phyloP scores from a whole-genome alignment of 2,329 filamentous ascomycete genomes.

The Colletotrichum navitas region DNA sequence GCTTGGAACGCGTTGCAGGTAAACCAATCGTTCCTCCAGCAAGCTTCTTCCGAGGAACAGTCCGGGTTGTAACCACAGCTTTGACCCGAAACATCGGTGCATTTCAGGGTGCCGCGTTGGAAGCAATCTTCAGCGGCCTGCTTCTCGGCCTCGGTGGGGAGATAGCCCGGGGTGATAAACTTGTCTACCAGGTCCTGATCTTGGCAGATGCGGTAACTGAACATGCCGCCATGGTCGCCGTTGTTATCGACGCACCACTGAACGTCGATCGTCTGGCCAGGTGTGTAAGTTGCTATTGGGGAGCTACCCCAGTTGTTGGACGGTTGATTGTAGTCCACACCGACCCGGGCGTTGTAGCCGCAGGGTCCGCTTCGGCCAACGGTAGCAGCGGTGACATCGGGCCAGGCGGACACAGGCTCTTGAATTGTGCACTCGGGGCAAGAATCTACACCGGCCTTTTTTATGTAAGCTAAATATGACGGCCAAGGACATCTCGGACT shows the following conservation, averaged over 20 bases:
- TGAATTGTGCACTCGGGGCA: constrained; percentile 68
- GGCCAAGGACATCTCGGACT: neutral
- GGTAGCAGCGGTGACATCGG: constrained; percentile 58
- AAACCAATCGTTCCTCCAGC: constrained; percentile 67
- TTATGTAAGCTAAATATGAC: constrained; percentile 6
- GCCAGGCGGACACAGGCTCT: constrained; percentile 65
- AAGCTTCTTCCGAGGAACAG: constrained; percentile 57
- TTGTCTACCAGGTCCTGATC: constrained; percentile 64
- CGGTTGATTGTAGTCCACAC: constrained; percentile 66
- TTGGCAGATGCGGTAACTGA: constrained; percentile 66
- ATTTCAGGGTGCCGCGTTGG: constrained; percentile 59
- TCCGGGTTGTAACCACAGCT: constrained; percentile 62
- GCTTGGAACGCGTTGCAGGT: constrained; percentile 62
- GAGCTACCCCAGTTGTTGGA: constrained; percentile 57
- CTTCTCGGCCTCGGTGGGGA: constrained; percentile 65
- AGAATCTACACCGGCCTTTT: constrained; percentile 60
- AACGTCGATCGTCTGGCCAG: constrained; percentile 61
- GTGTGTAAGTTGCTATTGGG: constrained; percentile 58
- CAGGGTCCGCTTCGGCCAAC: constrained; percentile 64
- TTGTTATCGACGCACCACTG: constrained; percentile 70
- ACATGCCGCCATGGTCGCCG: constrained; percentile 69
- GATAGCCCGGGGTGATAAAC: constrained; percentile 60
- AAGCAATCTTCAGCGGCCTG: constrained; percentile 67
- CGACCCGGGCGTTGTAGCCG: constrained; percentile 66
- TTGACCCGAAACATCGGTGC: constrained; percentile 64